phyloP scores from a whole-genome alignment of 345 rosid species.

The Arabidopsis suecica region DNA sequence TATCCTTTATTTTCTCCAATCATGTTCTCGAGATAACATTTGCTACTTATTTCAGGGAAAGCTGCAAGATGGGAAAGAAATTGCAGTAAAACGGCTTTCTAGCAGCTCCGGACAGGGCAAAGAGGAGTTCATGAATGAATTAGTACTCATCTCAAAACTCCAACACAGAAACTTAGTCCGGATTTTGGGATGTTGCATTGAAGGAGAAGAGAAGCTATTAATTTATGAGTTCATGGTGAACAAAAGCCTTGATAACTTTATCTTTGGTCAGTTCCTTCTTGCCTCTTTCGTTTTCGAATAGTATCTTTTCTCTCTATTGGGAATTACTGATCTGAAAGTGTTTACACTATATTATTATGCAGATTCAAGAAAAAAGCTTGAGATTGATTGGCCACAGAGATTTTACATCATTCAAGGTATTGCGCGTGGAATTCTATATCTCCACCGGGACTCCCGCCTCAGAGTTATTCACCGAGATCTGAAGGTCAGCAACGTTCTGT shows the following conservation, averaged over 20 bases:
- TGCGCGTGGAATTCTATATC: slow-evolving; percentile 34
- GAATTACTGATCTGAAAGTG: background rate
- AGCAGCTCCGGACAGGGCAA: slow-evolving; percentile 45
- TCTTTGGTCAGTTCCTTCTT: slow-evolving; percentile 48
- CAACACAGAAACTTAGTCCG: slow-evolving; percentile 61
- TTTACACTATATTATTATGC: background rate
- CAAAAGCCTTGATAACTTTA: background rate
- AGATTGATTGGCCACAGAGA: slow-evolving; percentile 35
- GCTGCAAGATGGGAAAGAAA: slow-evolving; percentile 30
- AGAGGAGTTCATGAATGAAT: slow-evolving; percentile 57
- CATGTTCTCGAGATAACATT: background rate
- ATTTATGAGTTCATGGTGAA: slow-evolving; percentile 64
- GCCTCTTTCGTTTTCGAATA: background rate
- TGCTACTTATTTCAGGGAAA: slow-evolving; percentile 1
- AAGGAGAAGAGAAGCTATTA: slow-evolving; percentile 52
- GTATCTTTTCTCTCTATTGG: background rate
- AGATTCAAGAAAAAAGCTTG: slow-evolving; percentile 31
- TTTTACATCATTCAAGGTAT: slow-evolving; percentile 16
- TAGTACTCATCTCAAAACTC: slow-evolving; percentile 55
- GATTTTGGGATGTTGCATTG: slow-evolving; percentile 61
- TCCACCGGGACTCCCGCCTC: slow-evolving; percentile 38
- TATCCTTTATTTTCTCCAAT: background rate
- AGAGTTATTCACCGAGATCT: slow-evolving; percentile 32
- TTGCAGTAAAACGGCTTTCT: background rate
- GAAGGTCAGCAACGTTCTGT: slow-evolving; percentile 30